These are phyloP conservation scores for Chaetothyriales sp. DNA, from an alignment of 2,329 filamentous ascomycete genomes.

Conservation along the genomic window DNA sequence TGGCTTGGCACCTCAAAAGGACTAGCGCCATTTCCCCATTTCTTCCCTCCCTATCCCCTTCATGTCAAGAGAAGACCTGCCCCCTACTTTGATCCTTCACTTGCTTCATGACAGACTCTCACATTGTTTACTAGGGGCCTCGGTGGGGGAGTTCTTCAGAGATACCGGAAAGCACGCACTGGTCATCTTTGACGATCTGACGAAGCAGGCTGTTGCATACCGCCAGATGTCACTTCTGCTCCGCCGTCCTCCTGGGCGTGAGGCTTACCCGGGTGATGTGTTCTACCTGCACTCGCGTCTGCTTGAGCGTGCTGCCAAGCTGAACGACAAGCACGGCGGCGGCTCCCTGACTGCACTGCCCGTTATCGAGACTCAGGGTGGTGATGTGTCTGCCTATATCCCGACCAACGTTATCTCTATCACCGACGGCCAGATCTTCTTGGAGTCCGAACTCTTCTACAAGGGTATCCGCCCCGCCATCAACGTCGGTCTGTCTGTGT, in stretches of 20 bases:
- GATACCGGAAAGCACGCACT: slow-evolving; percentile 80
- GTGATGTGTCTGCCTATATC: slow-evolving; percentile 99
- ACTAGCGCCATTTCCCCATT: no score
- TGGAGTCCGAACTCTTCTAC: slow-evolving; percentile 99
- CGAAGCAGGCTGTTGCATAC: slow-evolving; percentile 92
- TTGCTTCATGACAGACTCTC: neutral
- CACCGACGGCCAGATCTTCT: slow-evolving; percentile 98
- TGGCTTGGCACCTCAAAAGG: no score
- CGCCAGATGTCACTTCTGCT: slow-evolving; percentile 98
- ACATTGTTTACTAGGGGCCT: neutral
- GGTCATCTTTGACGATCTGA: slow-evolving; percentile 86
- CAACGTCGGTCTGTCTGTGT: slow-evolving; percentile 99
- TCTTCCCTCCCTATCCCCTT: no score
- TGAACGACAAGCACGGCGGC: slow-evolving; percentile 87
- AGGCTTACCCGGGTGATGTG: slow-evolving; percentile 97
- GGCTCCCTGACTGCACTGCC: slow-evolving; percentile 95
- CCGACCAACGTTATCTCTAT: slow-evolving; percentile 99
- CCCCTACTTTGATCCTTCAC: neutral
- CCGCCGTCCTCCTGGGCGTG: slow-evolving; percentile 94
- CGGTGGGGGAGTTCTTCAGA: slow-evolving; percentile 40
- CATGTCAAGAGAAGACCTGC: no score
- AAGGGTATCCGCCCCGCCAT: slow-evolving; percentile 99
- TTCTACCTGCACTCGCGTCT: slow-evolving; percentile 99
- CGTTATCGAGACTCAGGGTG: slow-evolving; percentile 98
- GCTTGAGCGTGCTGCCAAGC: slow-evolving; percentile 97